These are phyloP conservation scores for Ustilaginoidea virens DNA, from an alignment of 2,329 filamentous ascomycete species.

Conservation along the genomic window DNA sequence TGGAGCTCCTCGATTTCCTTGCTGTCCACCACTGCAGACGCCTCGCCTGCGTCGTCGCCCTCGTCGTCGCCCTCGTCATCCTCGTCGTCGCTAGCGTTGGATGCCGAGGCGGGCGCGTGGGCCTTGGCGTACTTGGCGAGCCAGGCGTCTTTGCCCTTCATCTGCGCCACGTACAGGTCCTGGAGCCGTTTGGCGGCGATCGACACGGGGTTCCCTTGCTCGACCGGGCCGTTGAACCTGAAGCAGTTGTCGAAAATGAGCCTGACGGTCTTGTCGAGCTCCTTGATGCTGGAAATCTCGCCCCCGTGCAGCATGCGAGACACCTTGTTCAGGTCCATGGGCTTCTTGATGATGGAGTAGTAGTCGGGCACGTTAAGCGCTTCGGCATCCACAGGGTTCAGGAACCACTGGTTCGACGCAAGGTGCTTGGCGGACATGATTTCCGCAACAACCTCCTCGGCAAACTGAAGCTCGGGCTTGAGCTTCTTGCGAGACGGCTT, in stretches of 20 bases:
- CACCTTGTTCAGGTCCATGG: slow-evolving; percentile 88
- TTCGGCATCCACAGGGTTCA: slow-evolving; percentile 78
- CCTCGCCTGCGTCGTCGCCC: slow-evolving; percentile 19
- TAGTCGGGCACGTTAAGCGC: slow-evolving; percentile 89
- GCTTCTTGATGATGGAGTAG: slow-evolving; percentile 85
- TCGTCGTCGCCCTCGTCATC: slow-evolving; percentile 58
- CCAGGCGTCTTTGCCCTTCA: slow-evolving; percentile 69
- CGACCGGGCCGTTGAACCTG: slow-evolving; percentile 59
- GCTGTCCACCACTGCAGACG: slow-evolving; percentile 23
- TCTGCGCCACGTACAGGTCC: slow-evolving; percentile 57
- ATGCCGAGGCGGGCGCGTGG: slow-evolving; percentile 37
- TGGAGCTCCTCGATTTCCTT: slow-evolving; percentile 35
- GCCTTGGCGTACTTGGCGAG: slow-evolving; percentile 54
- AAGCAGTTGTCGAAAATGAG: slow-evolving; percentile 83
- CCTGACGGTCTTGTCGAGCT: slow-evolving; percentile 71
- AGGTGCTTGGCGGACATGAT: slow-evolving; percentile 60
- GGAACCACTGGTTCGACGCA: slow-evolving; percentile 56
- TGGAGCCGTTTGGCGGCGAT: slow-evolving; percentile 57
- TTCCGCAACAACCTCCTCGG: slow-evolving; percentile 66
- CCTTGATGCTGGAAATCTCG: slow-evolving; percentile 66
- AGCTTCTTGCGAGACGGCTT: slow-evolving; percentile 73
- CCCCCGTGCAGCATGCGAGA: slow-evolving; percentile 59
- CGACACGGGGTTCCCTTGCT: slow-evolving; percentile 53
- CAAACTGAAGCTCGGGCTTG: slow-evolving; percentile 79
- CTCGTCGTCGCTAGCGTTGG: slow-evolving; percentile 55